Conservation (phyloP, 1,284 basidiomycete genomes). For the Boletus calvinii region DNA sequence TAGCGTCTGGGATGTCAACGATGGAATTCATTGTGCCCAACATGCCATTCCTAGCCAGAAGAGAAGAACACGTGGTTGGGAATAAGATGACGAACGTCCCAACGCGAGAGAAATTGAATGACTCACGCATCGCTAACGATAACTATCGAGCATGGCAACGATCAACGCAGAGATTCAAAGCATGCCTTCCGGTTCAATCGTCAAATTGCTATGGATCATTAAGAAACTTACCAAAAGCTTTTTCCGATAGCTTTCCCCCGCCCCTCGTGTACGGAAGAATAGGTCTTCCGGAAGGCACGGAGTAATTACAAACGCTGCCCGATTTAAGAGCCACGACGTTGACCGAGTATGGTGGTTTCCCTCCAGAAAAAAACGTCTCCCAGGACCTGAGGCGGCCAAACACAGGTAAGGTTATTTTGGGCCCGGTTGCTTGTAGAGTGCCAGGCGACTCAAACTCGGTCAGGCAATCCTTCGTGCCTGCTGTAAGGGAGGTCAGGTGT, state of each 20-base stretch:
- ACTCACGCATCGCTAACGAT: constrained; percentile 23
- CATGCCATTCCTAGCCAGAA: constrained; percentile 18
- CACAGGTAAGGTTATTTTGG: constrained; percentile 5
- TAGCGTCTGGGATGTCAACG: background rate
- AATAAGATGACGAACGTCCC: background rate
- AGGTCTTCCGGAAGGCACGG: background rate
- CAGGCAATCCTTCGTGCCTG: constrained; percentile 5
- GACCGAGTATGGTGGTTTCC: constrained; percentile 9
- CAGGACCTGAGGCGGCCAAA: constrained; percentile 6
- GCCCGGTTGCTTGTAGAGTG: background rate
- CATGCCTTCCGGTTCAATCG: background rate
- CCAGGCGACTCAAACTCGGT: background rate
- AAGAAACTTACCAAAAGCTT: constrained; percentile 16
- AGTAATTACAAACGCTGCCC: background rate
- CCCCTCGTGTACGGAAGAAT: background rate
- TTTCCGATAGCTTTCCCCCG: background rate
- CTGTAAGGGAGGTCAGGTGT: constrained; percentile 2
- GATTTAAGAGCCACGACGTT: constrained; percentile 5
- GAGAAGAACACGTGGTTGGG: constrained; percentile 2
- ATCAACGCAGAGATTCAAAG: background rate
- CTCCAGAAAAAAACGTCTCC: constrained; percentile 12
- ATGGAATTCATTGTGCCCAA: constrained; percentile 1
- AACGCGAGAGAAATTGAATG: background rate
- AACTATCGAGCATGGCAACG: constrained; percentile 8
- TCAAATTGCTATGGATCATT: background rate